Conservation (phyloP, 371 early-diverging fungal genomes). For the Rhizopus delemar region DNA sequence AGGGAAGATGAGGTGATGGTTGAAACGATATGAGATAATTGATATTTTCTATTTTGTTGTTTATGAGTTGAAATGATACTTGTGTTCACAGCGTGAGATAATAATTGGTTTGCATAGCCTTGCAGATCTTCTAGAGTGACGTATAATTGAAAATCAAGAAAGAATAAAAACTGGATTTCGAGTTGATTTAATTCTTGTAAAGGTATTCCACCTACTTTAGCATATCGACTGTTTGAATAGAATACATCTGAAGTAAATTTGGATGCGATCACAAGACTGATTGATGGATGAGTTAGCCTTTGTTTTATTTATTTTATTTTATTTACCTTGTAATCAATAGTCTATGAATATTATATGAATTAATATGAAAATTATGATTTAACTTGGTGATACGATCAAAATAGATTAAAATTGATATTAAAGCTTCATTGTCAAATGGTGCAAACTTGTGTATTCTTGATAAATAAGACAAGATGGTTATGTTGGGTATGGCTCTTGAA, state of each 20-base stretch:
- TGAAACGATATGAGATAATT: not conserved
- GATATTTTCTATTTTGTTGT: not conserved
- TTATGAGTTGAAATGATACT: conserved; percentile 4
- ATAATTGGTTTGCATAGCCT: conserved; percentile 58
- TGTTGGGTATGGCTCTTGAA: conserved; percentile 75
- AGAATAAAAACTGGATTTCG: conserved; percentile 81
- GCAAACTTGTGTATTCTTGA: conserved; percentile 72
- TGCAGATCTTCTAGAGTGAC: conserved; percentile 64
- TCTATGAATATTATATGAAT: conserved; percentile 77
- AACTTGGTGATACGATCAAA: conserved; percentile 71
- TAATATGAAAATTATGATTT: conserved; percentile 52
- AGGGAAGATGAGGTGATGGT: conserved; percentile 1
- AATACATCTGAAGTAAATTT: conserved; percentile 83
- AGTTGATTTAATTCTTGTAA: conserved; percentile 79
- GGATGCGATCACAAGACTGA: conserved; percentile 68
- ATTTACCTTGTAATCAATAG: conserved; percentile 63
- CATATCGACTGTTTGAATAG: conserved; percentile 72
- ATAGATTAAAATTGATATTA: conserved; percentile 78
- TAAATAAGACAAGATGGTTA: conserved; percentile 66
- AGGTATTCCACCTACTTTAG: conserved; percentile 81
- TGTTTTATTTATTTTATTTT: not conserved
- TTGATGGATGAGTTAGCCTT: not conserved
- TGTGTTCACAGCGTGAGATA: conserved; percentile 23
- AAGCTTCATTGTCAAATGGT: conserved; percentile 68
- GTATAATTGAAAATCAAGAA: conserved; percentile 75